phyloP scores from a whole-genome alignment of 495 filamentous ascomycete species.

The Schizothecium vesticola region DNA sequence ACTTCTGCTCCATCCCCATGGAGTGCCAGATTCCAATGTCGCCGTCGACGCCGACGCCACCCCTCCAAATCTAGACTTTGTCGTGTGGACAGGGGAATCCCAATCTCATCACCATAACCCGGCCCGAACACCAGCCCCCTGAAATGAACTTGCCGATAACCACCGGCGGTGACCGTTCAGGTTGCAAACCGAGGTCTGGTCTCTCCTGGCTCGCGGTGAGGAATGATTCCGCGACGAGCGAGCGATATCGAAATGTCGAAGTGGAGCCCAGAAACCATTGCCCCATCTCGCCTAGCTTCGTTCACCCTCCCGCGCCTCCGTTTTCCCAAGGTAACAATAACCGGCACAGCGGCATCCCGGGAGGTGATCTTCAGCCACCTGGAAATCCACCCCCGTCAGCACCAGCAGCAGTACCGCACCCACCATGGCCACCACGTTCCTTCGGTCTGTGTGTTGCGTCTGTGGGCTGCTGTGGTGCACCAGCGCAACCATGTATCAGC shows the following conservation, averaged over 20 bases:
- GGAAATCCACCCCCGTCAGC: neutral
- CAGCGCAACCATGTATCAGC: neutral
- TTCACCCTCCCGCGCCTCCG: neutral
- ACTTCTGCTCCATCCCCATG: neutral
- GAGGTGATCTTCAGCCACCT: neutral
- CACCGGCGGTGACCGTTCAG: neutral
- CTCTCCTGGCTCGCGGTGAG: neutral
- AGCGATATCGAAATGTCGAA: neutral
- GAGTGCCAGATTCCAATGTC: no score
- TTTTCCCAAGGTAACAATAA: neutral
- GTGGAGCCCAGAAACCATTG: neutral
- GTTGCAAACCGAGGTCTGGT: neutral
- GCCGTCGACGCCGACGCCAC: no score
- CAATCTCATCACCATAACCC: neutral
- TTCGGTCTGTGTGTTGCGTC: neutral
- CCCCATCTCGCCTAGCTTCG: neutral
- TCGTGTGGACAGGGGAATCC: neutral
- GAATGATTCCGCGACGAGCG: neutral
- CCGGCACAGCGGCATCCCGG: neutral
- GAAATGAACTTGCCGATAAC: neutral
- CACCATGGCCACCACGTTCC: neutral
- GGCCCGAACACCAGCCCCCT: neutral
- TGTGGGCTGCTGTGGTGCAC: neutral
- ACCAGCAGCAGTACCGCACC: neutral
- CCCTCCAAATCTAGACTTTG: neutral